Conservation (phyloP, 805 yeast genomes). For the Metschnikowia dekortorum region DNA sequence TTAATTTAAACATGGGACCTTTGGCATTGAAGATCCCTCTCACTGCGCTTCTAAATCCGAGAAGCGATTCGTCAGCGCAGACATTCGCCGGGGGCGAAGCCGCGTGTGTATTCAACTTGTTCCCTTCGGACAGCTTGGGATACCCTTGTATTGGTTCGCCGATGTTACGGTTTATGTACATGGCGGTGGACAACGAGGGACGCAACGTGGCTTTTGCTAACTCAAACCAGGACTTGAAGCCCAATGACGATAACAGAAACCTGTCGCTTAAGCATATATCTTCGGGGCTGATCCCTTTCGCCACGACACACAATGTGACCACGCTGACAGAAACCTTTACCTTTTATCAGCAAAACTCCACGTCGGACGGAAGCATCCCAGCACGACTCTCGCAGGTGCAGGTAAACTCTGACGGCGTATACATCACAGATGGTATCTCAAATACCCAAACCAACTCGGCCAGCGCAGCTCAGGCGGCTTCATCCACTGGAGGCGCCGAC, state of each 20-base stretch:
- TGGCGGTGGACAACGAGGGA: conserved; percentile 64
- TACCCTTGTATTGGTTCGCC: conserved; percentile 56
- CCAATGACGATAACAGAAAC: conserved; percentile 10
- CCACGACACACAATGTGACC: conserved; percentile 18
- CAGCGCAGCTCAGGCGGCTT: conserved; percentile 17
- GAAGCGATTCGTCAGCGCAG: conserved; percentile 34
- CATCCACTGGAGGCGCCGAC: conserved; percentile 8
- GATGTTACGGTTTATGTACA: conserved; percentile 47
- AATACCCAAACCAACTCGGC: conserved; percentile 8
- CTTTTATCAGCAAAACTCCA: conserved; percentile 8
- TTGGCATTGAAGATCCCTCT: conserved; percentile 49
- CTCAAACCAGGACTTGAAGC: conserved; percentile 25
- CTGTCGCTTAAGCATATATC: conserved; percentile 24
- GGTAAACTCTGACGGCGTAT: conserved; percentile 26
- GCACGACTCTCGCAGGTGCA: conserved; percentile 24
- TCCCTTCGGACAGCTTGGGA: conserved; percentile 47
- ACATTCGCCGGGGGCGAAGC: conserved; percentile 48
- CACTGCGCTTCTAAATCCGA: conserved; percentile 35
- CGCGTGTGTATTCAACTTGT: conserved; percentile 55
- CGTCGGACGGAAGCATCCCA: conserved; percentile 17
- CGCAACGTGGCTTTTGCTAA: conserved; percentile 53
- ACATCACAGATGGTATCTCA: conserved; percentile 17
- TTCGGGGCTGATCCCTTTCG: conserved; percentile 51
- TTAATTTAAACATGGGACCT: conserved; percentile 52
- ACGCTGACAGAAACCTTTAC: conserved; percentile 8